Evolutionary conservation across 2,329 filamentous ascomycete genomes (phyloP).

Genomic region (Pseudomassariella vexata): DNA sequence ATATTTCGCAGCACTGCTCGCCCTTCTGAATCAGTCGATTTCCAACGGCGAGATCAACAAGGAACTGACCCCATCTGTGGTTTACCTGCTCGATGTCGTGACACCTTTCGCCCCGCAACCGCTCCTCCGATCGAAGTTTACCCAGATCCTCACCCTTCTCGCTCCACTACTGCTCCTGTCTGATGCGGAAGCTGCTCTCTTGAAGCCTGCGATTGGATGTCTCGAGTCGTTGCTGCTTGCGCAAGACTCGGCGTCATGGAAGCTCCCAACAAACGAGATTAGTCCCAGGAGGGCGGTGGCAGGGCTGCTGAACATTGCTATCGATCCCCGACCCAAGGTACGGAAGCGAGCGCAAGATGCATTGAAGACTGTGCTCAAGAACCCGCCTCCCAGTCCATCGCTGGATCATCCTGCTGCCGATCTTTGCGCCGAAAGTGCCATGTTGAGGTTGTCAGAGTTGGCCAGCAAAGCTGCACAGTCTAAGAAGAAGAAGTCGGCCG

Average conservation of each 20-base stretch:
- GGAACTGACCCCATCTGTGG: constrained; percentile 76
- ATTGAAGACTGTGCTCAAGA: constrained; percentile 73
- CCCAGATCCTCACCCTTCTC: constrained; percentile 81
- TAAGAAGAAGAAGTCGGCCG: constrained; percentile 59
- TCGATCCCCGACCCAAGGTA: constrained; percentile 88
- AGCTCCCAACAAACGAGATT: constrained; percentile 74
- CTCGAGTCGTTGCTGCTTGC: constrained; percentile 86
- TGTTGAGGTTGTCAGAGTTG: constrained; percentile 73
- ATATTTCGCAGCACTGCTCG: constrained; percentile 93
- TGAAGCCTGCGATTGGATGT: constrained; percentile 85
- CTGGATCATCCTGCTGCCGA: constrained; percentile 92
- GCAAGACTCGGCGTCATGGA: constrained; percentile 85
- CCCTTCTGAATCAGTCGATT: constrained; percentile 74
- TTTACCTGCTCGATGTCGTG: constrained; percentile 92
- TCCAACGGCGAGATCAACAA: constrained; percentile 66
- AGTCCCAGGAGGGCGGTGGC: constrained; percentile 83
- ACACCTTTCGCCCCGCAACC: constrained; percentile 79
- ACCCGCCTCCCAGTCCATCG: constrained; percentile 83
- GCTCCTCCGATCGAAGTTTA: constrained; percentile 90
- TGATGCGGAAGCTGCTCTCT: constrained; percentile 79
- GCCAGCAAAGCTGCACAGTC: constrained; percentile 55
- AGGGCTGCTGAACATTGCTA: constrained; percentile 74
- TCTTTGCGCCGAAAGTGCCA: constrained; percentile 88
- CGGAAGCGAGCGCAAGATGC: constrained; percentile 90
- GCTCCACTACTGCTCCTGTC: constrained; percentile 75